Conservation (phyloP, 768 basidiomycete species). For the Xanthoconium stramineum region DNA sequence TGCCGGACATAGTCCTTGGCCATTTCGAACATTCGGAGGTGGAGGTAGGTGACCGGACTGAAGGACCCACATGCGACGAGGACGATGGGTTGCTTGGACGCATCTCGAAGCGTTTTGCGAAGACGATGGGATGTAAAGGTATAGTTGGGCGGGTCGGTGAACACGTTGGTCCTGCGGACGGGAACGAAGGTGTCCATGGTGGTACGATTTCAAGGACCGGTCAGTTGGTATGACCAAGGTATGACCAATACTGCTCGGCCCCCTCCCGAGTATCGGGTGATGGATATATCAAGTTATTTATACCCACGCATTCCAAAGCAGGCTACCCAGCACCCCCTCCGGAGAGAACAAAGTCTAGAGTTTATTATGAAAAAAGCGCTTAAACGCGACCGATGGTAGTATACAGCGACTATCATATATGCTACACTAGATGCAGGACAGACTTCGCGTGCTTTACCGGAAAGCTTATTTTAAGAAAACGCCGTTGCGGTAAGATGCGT, state of each 20-base stretch:
- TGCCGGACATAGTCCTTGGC: constrained; percentile 93
- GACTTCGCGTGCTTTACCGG: not conserved
- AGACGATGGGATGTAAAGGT: constrained; percentile 68
- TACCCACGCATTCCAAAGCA: constrained; percentile 17
- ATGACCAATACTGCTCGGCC: not conserved
- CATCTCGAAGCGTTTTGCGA: constrained; percentile 50
- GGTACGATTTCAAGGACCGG: constrained; percentile 11
- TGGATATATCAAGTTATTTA: constrained; percentile 14
- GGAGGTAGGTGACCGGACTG: constrained; percentile 96
- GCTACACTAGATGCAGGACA: constrained; percentile 21
- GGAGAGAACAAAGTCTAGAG: not conserved
- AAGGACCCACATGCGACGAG: constrained; percentile 98
- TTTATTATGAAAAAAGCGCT: not conserved
- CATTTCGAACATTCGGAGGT: constrained; percentile 99
- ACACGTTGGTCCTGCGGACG: constrained; percentile 29
- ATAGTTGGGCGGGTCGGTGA: constrained; percentile 66
- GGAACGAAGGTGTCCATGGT: constrained; percentile 26
- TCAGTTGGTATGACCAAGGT: constrained; percentile 10
- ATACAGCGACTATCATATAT: constrained; percentile 18
- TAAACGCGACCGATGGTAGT: constrained; percentile 7
- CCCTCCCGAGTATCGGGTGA: not conserved
- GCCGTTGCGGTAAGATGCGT: constrained; percentile 1
- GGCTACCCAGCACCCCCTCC: too few relatives aligned
- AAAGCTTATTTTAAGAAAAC: constrained; percentile 8
- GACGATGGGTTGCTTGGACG: constrained; percentile 79